Evolutionary conservation across 1,139 yeast species (phyloP).

Genomic region (Lodderomyces metapsilosis): DNA sequence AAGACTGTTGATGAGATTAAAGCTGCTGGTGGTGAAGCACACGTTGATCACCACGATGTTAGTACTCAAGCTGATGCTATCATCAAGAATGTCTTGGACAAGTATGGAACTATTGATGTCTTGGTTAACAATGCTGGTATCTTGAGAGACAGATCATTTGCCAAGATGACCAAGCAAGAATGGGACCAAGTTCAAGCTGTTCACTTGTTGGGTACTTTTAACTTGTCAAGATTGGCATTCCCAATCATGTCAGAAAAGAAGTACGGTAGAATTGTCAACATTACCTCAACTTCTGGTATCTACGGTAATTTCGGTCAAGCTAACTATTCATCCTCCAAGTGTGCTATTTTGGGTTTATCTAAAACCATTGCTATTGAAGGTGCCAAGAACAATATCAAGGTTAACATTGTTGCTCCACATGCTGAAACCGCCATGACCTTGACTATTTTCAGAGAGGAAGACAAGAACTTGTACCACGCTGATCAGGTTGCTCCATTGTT

Average conservation of each 20-base stretch:
- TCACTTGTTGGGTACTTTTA: conserved; percentile 80
- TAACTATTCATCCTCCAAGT: conserved; percentile 91
- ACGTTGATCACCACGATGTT: conserved; percentile 79
- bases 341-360: conserved; percentile 82
- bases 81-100: conserved; percentile 72
- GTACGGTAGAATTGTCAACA: conserved; percentile 81
- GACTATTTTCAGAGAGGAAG: conserved; percentile 75
- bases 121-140: conserved; percentile 94
- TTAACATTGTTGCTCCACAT: conserved; percentile 90
- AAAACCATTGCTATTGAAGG: conserved; percentile 91
- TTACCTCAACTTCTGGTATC: conserved; percentile 93
- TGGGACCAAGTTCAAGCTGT: conserved; percentile 84
- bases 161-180: conserved; percentile 77
- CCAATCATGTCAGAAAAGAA: conserved; percentile 78
- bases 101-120: conserved; percentile 83
- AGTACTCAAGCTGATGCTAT: conserved; percentile 76
- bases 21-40: conserved; percentile 77
- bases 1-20: conserved; percentile 77
- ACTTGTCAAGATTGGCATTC: conserved; percentile 90
- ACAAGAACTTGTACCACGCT: conserved; percentile 80
- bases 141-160: conserved; percentile 84
- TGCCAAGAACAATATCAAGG: conserved; percentile 69
- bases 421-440: conserved; percentile 98
- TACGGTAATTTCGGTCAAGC: conserved; percentile 98
- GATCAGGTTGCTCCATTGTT: conserved; percentile 89